Evolutionary conservation across 352 stramenopile genomes (phyloP), one percentile per base, ranked within the genome.

Genomic region (Blastocystis sp.): DNA sequence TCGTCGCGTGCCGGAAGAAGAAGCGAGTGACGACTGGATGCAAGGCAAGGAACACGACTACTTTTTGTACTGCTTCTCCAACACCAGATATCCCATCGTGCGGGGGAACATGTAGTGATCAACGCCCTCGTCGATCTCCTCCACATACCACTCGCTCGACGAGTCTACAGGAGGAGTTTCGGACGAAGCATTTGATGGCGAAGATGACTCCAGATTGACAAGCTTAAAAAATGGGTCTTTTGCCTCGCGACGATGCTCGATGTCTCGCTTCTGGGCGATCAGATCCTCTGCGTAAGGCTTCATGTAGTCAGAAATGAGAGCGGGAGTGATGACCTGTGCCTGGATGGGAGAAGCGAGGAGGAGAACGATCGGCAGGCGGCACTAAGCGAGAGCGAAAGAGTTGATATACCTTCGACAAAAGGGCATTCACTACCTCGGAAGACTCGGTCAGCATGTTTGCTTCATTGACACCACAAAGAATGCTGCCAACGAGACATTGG

Each of bases 141-240:
- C 70, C 70, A 80, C 70, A 41, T 80, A 80, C 70, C 70, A 80
- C 45, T 80, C 70, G 55, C 59, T 68, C 11, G 70, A 80, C 18
- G 43, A 20, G 26, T 80, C 70, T 18, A 47, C 39, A 34, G 23
- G 18, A 50, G 26, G 13, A 13, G 50, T 59, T 2, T 13, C 20
- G 20, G 11, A n/a, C 11, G 11, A n/a, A n/a, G 11, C 20, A 59
- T 59, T 59, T n/a, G 50, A 59, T 56, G 66, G 20, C 9, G 43
- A 29, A n/a, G 45, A 37, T 63, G n/a, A 45, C 39, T 62, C 45
- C 34, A 80, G 13, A 11, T 62, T 15, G 15, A 63, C 11, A 13
- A 80, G 37, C 3, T 20, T 20, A 9, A 29, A 20, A 41, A 80
- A 80, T 15, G 70, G 70, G n/a, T 80, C 70, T 5, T 23, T 41